These are phyloP conservation scores for Ampelomyces quisqualis DNA, from an alignment of 2,329 filamentous ascomycete genomes.

Conservation along the genomic window DNA sequence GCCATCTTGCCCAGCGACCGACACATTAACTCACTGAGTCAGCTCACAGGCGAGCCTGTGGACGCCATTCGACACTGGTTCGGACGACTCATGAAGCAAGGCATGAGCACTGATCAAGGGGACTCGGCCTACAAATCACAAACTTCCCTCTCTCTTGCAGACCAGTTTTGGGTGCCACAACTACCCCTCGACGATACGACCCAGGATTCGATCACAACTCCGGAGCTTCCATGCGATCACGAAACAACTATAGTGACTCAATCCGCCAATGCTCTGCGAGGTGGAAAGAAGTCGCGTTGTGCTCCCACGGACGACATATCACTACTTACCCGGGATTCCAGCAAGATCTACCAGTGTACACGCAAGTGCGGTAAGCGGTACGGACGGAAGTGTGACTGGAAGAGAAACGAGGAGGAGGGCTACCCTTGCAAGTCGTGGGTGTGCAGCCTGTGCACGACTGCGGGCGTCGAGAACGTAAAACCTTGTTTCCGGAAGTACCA, in stretches of 20 bases:
- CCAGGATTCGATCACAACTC: constrained; percentile 14
- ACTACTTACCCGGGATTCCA: constrained; percentile 33
- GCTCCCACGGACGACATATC: constrained; percentile 34
- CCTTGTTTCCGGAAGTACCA: constrained; percentile 43
- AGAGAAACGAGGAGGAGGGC: constrained; percentile 42
- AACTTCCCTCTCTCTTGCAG: constrained; percentile 30
- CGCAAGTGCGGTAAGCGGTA: constrained; percentile 43
- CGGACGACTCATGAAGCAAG: constrained; percentile 39
- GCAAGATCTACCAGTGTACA: constrained; percentile 44
- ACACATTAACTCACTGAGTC: constrained; percentile 40
- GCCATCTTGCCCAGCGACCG: constrained; percentile 40
- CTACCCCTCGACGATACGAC: constrained; percentile 7
- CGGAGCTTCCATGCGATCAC: constrained; percentile 17
- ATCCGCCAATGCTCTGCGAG: constrained; percentile 22
- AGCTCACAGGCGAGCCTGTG: constrained; percentile 38
- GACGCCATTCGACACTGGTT: constrained; percentile 41
- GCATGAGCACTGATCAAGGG: constrained; percentile 32
- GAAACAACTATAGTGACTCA: constrained; percentile 18
- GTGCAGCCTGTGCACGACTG: constrained; percentile 35
- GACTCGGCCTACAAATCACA: constrained; percentile 45
- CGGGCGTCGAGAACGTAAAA: constrained; percentile 38
- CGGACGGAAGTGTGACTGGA: constrained; percentile 44
- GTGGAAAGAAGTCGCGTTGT: constrained; percentile 38
- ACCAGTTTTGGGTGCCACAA: constrained; percentile 23
- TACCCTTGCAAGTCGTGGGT: constrained; percentile 41